Percentiles rank a stretch among this genome's conserved stretches.
These are phyloP conservation scores for Aspergillus nidulans DNA, from an alignment of 495 filamentous ascomycete genomes.

Conservation along the genomic window DNA sequence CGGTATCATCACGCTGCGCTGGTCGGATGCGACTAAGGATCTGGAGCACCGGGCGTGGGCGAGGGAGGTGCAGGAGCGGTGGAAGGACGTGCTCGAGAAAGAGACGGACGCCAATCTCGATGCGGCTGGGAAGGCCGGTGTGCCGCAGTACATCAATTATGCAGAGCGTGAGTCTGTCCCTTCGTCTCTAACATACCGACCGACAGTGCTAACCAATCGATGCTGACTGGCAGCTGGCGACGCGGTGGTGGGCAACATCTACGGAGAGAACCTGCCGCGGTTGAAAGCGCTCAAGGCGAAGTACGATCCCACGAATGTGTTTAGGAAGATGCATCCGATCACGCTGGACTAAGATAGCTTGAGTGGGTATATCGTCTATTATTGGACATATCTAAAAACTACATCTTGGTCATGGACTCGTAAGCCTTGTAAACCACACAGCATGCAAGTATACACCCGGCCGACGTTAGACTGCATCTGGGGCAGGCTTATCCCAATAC, in stretches of 20 bases:
- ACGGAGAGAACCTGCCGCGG: constrained; percentile 42
- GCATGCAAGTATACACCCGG: not conserved
- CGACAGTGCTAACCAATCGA: not conserved
- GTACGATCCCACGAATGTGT: constrained; percentile 54
- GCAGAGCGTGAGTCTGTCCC: constrained; percentile 38
- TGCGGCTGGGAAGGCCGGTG: constrained; percentile 5
- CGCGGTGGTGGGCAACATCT: constrained; percentile 31
- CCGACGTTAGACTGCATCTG: no score
- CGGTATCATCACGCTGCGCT: constrained; percentile 30
- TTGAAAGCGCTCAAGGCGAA: constrained; percentile 45
- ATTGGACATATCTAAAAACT: no score
- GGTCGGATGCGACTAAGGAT: constrained; percentile 26
- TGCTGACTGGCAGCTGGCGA: constrained; percentile 28
- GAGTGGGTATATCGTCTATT: no score
- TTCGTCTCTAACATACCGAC: no score
- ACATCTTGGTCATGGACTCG: no score
- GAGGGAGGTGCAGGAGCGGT: constrained; percentile 24
- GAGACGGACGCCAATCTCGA: constrained; percentile 15
- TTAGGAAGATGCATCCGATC: constrained; percentile 40
- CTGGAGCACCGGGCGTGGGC: constrained; percentile 29
- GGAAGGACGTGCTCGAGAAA: constrained; percentile 25
- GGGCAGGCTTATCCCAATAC: no score
- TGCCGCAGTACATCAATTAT: constrained; percentile 42
- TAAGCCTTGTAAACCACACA: no score
- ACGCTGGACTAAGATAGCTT: not conserved